phyloP scores from a whole-genome alignment of 2,329 filamentous ascomycete genomes.

The Paraphaeosphaeria sporulosa region DNA sequence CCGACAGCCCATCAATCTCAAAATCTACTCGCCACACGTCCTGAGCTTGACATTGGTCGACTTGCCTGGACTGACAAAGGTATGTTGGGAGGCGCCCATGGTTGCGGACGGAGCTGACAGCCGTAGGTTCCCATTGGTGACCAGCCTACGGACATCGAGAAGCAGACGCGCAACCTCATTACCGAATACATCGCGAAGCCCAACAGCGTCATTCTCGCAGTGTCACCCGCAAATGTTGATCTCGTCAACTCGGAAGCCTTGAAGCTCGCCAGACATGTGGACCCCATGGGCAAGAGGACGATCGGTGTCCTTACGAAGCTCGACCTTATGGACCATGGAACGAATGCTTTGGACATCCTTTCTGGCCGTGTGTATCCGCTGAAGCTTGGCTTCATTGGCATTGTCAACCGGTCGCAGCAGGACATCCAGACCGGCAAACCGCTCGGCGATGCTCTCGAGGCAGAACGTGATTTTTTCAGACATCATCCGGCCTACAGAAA shows the following conservation, averaged over 20 bases:
- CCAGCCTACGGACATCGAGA: slow-evolving; percentile 97
- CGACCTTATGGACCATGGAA: slow-evolving; percentile 98
- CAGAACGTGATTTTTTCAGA: slow-evolving; percentile 93
- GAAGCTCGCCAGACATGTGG: slow-evolving; percentile 95
- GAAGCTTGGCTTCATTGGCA: slow-evolving; percentile 96
- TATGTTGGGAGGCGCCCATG: slow-evolving; percentile 47
- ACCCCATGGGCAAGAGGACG: slow-evolving; percentile 90
- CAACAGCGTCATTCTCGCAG: slow-evolving; percentile 96
- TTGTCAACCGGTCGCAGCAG: slow-evolving; percentile 97
- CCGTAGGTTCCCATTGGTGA: slow-evolving; percentile 90
- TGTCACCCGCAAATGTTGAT: slow-evolving; percentile 97
- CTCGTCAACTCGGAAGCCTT: slow-evolving; percentile 97
- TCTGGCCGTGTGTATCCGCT: slow-evolving; percentile 95
- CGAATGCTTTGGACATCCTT: slow-evolving; percentile 96
- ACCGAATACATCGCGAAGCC: slow-evolving; percentile 98
- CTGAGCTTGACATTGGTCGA: slow-evolving; percentile 96
- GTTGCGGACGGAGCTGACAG: slow-evolving; percentile 33
- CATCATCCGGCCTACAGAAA: slow-evolving; percentile 97
- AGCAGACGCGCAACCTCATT: slow-evolving; percentile 95
- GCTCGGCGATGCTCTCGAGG: slow-evolving; percentile 88
- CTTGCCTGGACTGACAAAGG: slow-evolving; percentile 93
- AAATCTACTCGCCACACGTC: slow-evolving; percentile 97
- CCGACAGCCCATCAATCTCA: slow-evolving; percentile 95
- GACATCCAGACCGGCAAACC: slow-evolving; percentile 96
- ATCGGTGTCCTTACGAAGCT: slow-evolving; percentile 98